Base-by-base conservation (phyloP, 768 basidiomycete species). In the Mrakia frigida region DNA sequence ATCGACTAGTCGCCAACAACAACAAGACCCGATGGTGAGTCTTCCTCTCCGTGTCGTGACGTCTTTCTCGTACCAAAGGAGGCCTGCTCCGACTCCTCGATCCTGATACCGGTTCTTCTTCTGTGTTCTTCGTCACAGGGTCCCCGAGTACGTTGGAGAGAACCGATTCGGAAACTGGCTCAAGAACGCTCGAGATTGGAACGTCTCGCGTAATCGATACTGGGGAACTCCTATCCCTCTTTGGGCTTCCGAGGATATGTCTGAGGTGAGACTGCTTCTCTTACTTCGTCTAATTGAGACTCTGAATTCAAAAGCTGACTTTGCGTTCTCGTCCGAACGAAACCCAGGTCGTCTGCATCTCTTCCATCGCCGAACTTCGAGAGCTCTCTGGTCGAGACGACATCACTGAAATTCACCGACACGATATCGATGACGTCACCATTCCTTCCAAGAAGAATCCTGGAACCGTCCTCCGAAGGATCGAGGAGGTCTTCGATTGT, bases 401-500 rank as follows among this genome's bases (percentile, higher is more conserved):
- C 50, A 91, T 98, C 83, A 91, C 86, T 21, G 95, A 99, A 83
- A 84, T 99, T 61, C 96, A 98, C 84, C 87, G 95, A 74, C 94
- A 99, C 79, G 92, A 89, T 81, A 94, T 99, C 81, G 95, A 98
- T 82, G 89, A 93, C 82, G 92, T 99, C 85, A 95, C 93, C 70
- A 98, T 98, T 81, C 97, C 96, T 14, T 97, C 94, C 28, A 86
- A 90, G 82, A 84, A 88, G 82, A 96, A 95, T 72, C 95, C 93
- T 80, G 96, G 96, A 23, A 78, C 77, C 25, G 84, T 84, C 16
- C 85, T 99, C 33, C 92, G 88, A 84, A 90, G 97, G 69, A 87
- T 98, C n/a, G 93, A 97, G 77, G 97, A 98, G 83, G 94, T 99
- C 52, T 98, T 99, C 82, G 97, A 99, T 82, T 99, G 97, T 81